Conservation (phyloP, 176 grass and related monocot genomes). For the Areca catechu region DNA sequence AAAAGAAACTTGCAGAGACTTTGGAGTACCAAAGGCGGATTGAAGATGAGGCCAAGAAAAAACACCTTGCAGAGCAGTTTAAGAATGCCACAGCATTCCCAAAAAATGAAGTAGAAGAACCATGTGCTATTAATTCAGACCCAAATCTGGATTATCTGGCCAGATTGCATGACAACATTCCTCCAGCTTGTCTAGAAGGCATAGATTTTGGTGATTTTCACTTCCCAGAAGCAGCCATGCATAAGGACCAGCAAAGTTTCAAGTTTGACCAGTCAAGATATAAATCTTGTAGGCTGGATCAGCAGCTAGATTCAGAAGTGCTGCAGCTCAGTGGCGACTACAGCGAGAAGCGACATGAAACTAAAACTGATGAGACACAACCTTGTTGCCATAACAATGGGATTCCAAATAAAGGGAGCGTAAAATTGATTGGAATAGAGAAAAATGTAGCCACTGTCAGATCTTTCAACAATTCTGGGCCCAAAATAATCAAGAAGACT, state of each 20-base stretch:
- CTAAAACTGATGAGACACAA: conserved; percentile 10
- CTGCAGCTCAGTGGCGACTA: conserved; percentile 6
- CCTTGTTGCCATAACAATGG: conserved; percentile 22
- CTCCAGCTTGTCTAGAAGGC: conserved; percentile 42
- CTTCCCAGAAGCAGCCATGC: conserved; percentile 42
- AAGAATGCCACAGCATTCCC: conserved; percentile 26
- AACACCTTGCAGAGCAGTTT: conserved; percentile 48
- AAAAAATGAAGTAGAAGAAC: conserved; percentile 12
- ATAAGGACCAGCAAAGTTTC: conserved; percentile 5
- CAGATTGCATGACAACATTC: conserved; percentile 23
- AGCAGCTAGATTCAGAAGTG: conserved; percentile 12
- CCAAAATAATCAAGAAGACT: conserved; percentile 42
- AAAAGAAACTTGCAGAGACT: conserved; percentile 82
- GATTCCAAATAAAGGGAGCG: conserved; percentile 23
- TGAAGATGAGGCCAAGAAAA: conserved; percentile 78
- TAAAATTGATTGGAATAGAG: conserved; percentile 47
- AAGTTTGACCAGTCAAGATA: conserved; percentile 10
- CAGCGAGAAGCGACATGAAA: conserved; percentile 24
- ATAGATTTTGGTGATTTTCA: conserved; percentile 80
- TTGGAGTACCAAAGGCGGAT: conserved; percentile 69
- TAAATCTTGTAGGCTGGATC: conserved; percentile 17
- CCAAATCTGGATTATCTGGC: conserved; percentile 25
- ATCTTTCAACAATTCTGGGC: conserved; percentile 25
- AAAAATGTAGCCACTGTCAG: conserved; percentile 36
- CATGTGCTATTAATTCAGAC: conserved; percentile 21